These are phyloP conservation scores for Nitzschia sp. DNA, from an alignment of 108 stramenopile genomes.

Conservation along the genomic window DNA sequence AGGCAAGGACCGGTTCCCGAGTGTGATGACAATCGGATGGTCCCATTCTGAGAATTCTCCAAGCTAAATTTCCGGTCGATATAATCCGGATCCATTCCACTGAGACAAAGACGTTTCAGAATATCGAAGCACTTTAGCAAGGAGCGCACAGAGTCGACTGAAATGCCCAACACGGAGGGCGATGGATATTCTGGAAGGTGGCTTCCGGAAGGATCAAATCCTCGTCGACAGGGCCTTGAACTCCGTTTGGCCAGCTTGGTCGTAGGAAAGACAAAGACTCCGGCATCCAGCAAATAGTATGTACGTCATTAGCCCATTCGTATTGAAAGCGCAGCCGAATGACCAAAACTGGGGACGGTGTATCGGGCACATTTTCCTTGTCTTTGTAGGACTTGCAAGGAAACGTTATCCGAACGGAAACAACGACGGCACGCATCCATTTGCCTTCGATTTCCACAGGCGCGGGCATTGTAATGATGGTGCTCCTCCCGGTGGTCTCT, in stretches of 20 bases:
- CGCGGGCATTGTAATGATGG: not conserved
- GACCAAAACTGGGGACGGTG: slow-evolving; percentile 17
- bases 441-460: not conserved
- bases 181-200: not conserved
- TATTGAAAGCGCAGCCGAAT: slow-evolving; percentile 27
- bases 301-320: slow-evolving; percentile 4
- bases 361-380: slow-evolving; percentile 26
- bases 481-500: too few species aligned
- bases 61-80: slow-evolving; percentile 32
- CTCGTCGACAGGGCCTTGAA: not conserved
- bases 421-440: slow-evolving; percentile 29
- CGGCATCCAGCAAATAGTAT: slow-evolving; percentile 43
- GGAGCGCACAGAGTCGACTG: not conserved
- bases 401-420: slow-evolving; percentile 23
- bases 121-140: slow-evolving; percentile 41
- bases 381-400: not conserved
- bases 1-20: too few species aligned
- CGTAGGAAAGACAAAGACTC: slow-evolving; percentile 21
- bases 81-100: slow-evolving; percentile 25
- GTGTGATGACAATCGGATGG: not conserved
- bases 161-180: not conserved
- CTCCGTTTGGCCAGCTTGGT: slow-evolving; percentile 15
- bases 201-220: not conserved
- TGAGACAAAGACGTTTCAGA: slow-evolving; percentile 45
- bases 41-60: slow-evolving; percentile 24